Evolutionary conservation across 331 rosid genomes (phyloP).

Genomic region (Arachis monticola): DNA sequence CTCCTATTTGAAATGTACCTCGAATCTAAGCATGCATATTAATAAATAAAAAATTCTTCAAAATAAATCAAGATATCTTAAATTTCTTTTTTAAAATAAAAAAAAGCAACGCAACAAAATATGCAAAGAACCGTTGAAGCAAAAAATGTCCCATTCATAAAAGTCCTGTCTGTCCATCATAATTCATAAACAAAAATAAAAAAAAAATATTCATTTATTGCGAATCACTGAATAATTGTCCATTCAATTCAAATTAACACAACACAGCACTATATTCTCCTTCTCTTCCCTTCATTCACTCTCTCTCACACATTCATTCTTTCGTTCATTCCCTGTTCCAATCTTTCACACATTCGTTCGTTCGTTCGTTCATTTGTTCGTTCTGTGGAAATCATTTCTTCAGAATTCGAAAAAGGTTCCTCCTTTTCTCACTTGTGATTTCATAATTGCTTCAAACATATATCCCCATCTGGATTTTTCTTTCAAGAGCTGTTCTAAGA

Average conservation of each 20-base stretch:
- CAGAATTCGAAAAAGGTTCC: slow-evolving; percentile 30
- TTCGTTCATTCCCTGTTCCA: slow-evolving; percentile 6
- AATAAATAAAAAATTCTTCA: background rate
- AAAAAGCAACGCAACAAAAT: too few species aligned
- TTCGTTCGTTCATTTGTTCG: background rate
- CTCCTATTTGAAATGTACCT: slow-evolving; percentile 41
- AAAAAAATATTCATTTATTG: slow-evolving; percentile 11
- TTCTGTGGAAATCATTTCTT: background rate
- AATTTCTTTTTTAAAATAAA: too few species aligned
- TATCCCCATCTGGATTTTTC: slow-evolving; percentile 6
- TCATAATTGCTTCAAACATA: slow-evolving; percentile 16
- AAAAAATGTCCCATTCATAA: background rate
- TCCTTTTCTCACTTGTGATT: background rate
- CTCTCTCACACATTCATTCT: background rate
- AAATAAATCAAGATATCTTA: too few species aligned
- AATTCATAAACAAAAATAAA: background rate
- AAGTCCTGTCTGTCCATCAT: background rate
- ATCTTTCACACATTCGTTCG: slow-evolving; percentile 23
- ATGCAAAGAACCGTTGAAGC: background rate
- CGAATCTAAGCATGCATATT: slow-evolving; percentile 73
- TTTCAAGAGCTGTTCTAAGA: slow-evolving; percentile 2
- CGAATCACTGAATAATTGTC: slow-evolving; percentile 32
- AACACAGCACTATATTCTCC: background rate
- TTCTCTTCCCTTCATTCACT: background rate
- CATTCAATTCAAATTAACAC: background rate